Conservation (phyloP, 192 early-diverging fungal genomes). For the Irineochytrium annulatum region DNA sequence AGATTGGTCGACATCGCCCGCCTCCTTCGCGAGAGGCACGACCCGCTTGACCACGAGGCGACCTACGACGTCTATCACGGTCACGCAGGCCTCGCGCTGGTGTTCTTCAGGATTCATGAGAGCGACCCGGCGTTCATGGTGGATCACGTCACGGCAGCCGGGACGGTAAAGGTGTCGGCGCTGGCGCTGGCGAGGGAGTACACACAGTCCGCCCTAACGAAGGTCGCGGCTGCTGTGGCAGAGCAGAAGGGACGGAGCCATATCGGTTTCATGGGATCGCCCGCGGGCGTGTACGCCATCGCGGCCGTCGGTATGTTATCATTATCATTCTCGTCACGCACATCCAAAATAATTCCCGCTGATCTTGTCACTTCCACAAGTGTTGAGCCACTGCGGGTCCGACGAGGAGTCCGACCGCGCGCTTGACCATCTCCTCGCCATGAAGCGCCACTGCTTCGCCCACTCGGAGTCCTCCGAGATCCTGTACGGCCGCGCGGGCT, state of each 20-base stretch:
- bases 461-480: not conserved
- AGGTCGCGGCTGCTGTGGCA: no score
- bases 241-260: not conserved
- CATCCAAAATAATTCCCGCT: no score
- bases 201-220: constrained; percentile 12
- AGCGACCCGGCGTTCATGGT: not conserved
- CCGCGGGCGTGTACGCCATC: constrained; percentile 15
- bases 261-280: constrained; percentile 14
- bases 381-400: not conserved
- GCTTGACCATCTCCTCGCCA: not conserved
- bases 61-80: not conserved
- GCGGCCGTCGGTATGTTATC: constrained; percentile 13
- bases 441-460: not conserved
- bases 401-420: not conserved
- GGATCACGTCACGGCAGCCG: no score
- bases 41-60: not conserved
- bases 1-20: not conserved
- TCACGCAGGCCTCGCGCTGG: not conserved
- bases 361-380: no score
- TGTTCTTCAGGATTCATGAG: not conserved
- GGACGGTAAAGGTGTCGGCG: no score
- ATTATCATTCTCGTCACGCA: no score
- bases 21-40: not conserved
- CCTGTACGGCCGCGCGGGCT: constrained; percentile 4
- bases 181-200: constrained; percentile 7